Base-by-base conservation (phyloP, 2,329 filamentous ascomycete genomes). In the Thielaviopsis musarum region DNA sequence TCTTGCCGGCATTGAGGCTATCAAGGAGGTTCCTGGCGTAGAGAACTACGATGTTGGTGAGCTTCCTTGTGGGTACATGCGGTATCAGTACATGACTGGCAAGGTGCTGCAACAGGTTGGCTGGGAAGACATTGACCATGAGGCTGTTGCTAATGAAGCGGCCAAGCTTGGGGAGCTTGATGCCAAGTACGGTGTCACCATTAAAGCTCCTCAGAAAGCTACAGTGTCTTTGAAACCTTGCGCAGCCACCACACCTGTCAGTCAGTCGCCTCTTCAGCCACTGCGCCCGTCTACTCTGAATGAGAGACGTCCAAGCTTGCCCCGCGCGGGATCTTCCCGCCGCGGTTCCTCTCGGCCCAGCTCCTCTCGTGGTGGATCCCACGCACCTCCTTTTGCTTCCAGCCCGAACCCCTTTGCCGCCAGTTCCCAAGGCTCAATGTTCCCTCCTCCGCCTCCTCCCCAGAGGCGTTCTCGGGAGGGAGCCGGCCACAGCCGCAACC, bases 1-100 rank as follows among this genome's bases (percentile, higher is more conserved):
- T 1, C 78, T 97, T 38, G 90, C 91, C 0, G 91, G 91, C 0
- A 72, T 97, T 19, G 86, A 95, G 68, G 78, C 79, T 17, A 80
- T 93, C 34, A 75, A 80, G 49, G 84, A 83, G 15, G 81, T 89
- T 2, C 73, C 76, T 57, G 77, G 78, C 48, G 74, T 85, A 58
- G 85, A 89, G 68, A 89, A 87, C 64, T 73, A 86, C 58, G 76
- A 87, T 63, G 79, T 83, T 26, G 84, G 79, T 62, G 77, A 82
- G 59, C 75, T 83, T 63, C 78, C 88, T 57, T 81, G 74, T 63
- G 84, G 83, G 17, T 87, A 91, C 70, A 70, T 87, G 61, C 77
- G 82, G 64, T 91, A 91, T 68, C 80, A 84, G 61, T 80, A 79
- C 66, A 73, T 88, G 56, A 74, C 84, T 9, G 84, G 85, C 17